These are phyloP conservation scores for Cladosporium sp. DNA, from an alignment of 2,329 filamentous ascomycete genomes.

Conservation along the genomic window DNA sequence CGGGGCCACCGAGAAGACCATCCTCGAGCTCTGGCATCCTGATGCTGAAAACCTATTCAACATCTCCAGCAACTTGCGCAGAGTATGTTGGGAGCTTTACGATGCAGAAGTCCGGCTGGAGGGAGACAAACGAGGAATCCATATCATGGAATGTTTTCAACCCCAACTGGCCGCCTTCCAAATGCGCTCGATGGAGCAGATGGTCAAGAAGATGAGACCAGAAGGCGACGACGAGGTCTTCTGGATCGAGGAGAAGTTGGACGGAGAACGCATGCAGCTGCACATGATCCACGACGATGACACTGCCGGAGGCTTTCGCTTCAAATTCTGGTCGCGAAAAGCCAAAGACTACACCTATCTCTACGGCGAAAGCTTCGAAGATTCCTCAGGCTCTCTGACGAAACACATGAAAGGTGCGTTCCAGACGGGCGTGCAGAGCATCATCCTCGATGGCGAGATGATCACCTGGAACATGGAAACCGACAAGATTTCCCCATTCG, in stretches of 20 bases:
- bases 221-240: conserved; percentile 69
- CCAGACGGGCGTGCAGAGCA: conserved; percentile 66
- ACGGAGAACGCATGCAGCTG: conserved; percentile 94
- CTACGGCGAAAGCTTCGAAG: conserved; percentile 71
- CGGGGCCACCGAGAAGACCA: conserved; percentile 77
- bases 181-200: conserved; percentile 71
- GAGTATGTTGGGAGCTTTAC: conserved; percentile 90
- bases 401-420: conserved; percentile 75
- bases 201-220: conserved; percentile 62
- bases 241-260: conserved; percentile 97
- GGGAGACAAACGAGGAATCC: conserved; percentile 66
- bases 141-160: conserved; percentile 91
- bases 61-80: conserved; percentile 79
- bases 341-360: conserved; percentile 95
- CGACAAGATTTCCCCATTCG: conserved; percentile 82
- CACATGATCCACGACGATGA: conserved; percentile 73
- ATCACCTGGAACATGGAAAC: conserved; percentile 90
- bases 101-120: conserved; percentile 68
- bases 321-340: conserved; percentile 91
- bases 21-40: conserved; percentile 62
- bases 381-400: conserved; percentile 71
- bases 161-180: conserved; percentile 93
- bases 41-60: conserved; percentile 60
- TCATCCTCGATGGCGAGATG: conserved; percentile 97
- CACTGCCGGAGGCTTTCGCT: conserved; percentile 63